These are phyloP conservation scores for Paralagenidium karlingii DNA, from an alignment of 352 stramenopile genomes.

Conservation along the genomic window DNA sequence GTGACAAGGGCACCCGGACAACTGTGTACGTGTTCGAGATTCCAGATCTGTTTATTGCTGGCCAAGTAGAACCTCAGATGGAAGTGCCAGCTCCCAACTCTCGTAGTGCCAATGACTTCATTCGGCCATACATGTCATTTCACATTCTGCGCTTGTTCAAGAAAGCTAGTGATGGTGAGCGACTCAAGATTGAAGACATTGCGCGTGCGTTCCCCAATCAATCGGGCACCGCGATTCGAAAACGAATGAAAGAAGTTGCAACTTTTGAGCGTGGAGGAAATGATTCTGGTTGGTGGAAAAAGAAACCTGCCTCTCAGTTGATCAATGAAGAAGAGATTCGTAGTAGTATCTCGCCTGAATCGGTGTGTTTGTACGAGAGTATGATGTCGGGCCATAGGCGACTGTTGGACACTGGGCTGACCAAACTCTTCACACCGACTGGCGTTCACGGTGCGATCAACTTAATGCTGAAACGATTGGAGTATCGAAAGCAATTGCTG, in stretches of 20 bases:
- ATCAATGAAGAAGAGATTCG: constrained; percentile 69
- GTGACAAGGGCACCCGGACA: constrained; percentile 24
- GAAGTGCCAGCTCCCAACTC: constrained; percentile 75
- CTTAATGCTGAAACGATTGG: constrained; percentile 56
- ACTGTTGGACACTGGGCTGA: constrained; percentile 65
- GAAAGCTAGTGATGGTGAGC: constrained; percentile 63
- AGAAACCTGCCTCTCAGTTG: constrained; percentile 43
- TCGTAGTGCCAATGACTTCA: constrained; percentile 71
- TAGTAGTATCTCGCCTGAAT: constrained; percentile 59
- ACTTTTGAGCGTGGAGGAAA: constrained; percentile 77
- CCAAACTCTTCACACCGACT: constrained; percentile 63
- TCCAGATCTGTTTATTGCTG: constrained; percentile 57
- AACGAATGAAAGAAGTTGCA: constrained; percentile 76
- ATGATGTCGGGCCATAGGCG: constrained; percentile 79
- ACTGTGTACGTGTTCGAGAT: constrained; percentile 70
- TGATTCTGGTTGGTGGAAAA: constrained; percentile 77
- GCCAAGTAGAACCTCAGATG: constrained; percentile 73
- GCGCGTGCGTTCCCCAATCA: constrained; percentile 70
- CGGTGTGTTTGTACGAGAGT: constrained; percentile 75
- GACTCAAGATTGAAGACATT: constrained; percentile 78
- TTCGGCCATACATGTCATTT: constrained; percentile 79
- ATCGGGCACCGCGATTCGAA: constrained; percentile 67
- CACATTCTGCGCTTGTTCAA: constrained; percentile 77
- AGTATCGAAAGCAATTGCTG: constrained; percentile 37
- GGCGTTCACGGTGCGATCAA: constrained; percentile 65